Evolutionary conservation across 1,284 basidiomycete species (phyloP).

Genomic region (Psilocybe mexicana): DNA sequence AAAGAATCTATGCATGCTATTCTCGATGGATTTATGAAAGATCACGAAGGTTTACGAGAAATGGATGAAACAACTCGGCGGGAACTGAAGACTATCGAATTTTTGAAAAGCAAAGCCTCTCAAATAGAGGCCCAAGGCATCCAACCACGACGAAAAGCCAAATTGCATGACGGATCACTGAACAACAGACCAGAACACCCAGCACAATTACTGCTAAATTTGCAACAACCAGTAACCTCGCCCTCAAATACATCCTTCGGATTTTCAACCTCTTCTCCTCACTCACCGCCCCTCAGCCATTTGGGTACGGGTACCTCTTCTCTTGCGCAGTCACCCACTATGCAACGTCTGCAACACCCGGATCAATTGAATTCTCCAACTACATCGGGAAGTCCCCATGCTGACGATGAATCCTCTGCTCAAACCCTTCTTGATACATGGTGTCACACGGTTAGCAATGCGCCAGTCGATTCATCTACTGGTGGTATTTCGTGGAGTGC

Average conservation of each 20-base stretch:
- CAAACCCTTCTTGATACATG: conserved; percentile 79
- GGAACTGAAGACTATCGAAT: conserved; percentile 80
- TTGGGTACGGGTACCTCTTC: conserved; percentile 30
- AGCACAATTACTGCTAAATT: conserved; percentile 50
- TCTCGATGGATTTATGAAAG: conserved; percentile 73
- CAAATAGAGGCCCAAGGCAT: conserved; percentile 46
- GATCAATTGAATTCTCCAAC: conserved; percentile 53
- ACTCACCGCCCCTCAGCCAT: conserved; percentile 34
- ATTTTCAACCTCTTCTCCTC: conserved; percentile 31
- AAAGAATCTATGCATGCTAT: conserved; percentile 73
- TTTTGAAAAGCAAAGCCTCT: conserved; percentile 67
- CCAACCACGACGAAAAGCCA: conserved; percentile 22
- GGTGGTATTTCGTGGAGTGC: conserved; percentile 65
- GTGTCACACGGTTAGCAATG: conserved; percentile 74
- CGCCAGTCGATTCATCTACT: conserved; percentile 53
- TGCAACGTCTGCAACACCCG: conserved; percentile 63
- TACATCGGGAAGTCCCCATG: conserved; percentile 64
- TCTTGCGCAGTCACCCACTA: conserved; percentile 51
- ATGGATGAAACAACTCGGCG: conserved; percentile 80
- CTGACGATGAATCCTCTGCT: conserved; percentile 73
- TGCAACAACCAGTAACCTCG: conserved; percentile 42
- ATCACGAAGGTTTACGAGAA: conserved; percentile 67
- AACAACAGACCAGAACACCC: conserved; percentile 37
- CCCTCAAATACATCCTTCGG: conserved; percentile 37
- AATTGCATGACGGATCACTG: conserved; percentile 26